Evolutionary conservation across 192 early-diverging fungal genomes (phyloP), one percentile per base, ranked within the genome.

Genomic region (Podila epigama): DNA sequence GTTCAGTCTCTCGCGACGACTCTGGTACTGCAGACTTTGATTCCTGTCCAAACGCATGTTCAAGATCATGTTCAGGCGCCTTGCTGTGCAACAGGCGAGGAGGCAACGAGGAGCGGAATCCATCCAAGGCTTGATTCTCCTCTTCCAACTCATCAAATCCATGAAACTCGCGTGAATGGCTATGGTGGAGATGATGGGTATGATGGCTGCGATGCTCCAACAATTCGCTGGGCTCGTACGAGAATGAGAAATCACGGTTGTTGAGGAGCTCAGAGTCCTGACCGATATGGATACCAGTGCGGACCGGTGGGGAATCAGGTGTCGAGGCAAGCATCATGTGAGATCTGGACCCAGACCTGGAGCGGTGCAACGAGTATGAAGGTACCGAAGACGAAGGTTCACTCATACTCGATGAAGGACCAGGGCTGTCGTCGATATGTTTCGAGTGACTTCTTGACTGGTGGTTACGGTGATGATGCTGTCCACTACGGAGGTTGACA

Each of bases 241-340:
- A 68, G 35, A 68, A 77, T 3, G 73, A 77, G 41, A 77, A 77
- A 31, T 68, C 73, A 5, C 66, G 39, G 56, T 77, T 77, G 39
- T 77, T 77, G 54, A 77, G 42, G 9, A 77, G 25, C 29, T 75
- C 72, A 13, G 72, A 75, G 34, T 77, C 73, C 48, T 68, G 52
- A 20, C 31, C 36, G 56, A 77, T 77, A 27, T 77, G 73, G 32
- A 77, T 64, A 13, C 31, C 52, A n/a, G 60, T 64, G 2, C 72
- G 52, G 0, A 68, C 73, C 12, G 73, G 73, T 0, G 73, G 73
- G 25, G 73, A 77, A 53, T 77, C 73, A 2, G 73, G 73, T 15
- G 65, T 75, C 15, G 72, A 68, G 4, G 53, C 59, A 8, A 75
- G 25, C 36, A 63, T 13, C n/a, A 20, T 28, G 13, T 63, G 63